Conservation (phyloP, 495 filamentous ascomycete genomes). For the Terfezia boudieri region DNA sequence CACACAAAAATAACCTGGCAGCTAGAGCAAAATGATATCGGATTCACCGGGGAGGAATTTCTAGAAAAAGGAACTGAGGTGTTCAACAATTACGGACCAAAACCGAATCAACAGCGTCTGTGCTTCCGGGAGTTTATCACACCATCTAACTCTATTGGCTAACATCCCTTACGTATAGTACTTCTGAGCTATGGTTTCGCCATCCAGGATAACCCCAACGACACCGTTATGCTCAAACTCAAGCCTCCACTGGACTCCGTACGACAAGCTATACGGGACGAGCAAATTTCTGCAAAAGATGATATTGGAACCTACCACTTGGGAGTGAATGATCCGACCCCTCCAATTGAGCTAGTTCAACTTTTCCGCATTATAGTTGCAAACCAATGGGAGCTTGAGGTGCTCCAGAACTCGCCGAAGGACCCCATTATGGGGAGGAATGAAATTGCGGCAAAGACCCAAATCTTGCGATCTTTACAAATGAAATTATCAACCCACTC, state of each 20-base stretch:
- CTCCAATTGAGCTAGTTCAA: conserved; percentile 2
- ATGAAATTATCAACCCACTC: conserved; percentile 4
- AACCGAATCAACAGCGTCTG: conserved; percentile 42
- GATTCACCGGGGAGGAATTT: conserved; percentile 27
- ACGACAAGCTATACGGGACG: conserved; percentile 1
- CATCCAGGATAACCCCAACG: conserved; percentile 31
- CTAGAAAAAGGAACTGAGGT: conserved; percentile 32
- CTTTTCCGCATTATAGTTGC: conserved; percentile 15
- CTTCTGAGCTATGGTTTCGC: conserved; percentile 50
- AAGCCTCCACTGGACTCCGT: conserved; percentile 12
- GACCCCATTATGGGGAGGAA: conserved; percentile 6
- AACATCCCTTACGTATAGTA: conserved; percentile 20
- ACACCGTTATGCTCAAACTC: conserved; percentile 19
- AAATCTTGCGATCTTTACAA: background rate
- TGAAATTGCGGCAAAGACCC: conserved; percentile 8
- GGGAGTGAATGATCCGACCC: background rate
- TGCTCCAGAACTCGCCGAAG: conserved; percentile 1
- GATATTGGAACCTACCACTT: background rate
- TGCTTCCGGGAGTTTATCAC: background rate
- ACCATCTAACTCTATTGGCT: background rate
- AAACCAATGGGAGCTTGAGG: conserved; percentile 3
- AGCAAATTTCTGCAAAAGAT: conserved; percentile 6
- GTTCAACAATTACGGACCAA: conserved; percentile 46
- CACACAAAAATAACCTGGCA: conserved; percentile 39
- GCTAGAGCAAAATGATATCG: conserved; percentile 26